Base-by-base conservation (phyloP, 225 moss, liverwort and hornwort genomes). In the Lunularia cruciata region DNA sequence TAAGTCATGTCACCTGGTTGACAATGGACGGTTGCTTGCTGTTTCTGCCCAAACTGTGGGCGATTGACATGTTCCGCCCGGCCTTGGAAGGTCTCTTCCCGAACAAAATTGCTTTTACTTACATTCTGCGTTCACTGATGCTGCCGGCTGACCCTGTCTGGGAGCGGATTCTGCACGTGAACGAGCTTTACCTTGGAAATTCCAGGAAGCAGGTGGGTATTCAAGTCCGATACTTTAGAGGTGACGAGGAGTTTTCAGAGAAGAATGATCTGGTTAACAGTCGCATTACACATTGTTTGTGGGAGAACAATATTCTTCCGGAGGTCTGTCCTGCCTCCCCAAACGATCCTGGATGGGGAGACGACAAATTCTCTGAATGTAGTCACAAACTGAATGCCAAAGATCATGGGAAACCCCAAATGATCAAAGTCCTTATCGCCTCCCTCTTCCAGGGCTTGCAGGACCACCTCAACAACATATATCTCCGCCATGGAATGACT, bases 391-490 rank as follows among this genome's bases (percentile, higher is more conserved):
- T 31, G n/a, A 33, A 31, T 19, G 47, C 22, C 33, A 15, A 33
- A 51, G 39, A 67, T 38, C 61, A 61, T 18, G 15, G 22, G 23
- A 48, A 52, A 6, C 63, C 59, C 12, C 76, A 59, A 6, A 49
- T 67, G 11, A 78, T 73, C 32, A 86, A 87, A 39, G 83, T 90
- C 7, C 77, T 90, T 53, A 79, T 94, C 10, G 84, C 90, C 28
- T 90, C 88, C 3, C 78, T 90, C 60, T 86, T 81, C 63, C 82
- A 82, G 16, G 88, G 90, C 8, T 72, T 90, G 72, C 86, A 77
- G 67, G 68, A 79, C 19, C 52, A 76, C 60, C 80, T 94, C 26
- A 42, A 32, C 39, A 43, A 73, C 37, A 72, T 76, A 3, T 90
- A 85, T 60, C 72, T 46, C 36, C 71, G 38, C 22, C 49, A 67